Conservation (phyloP, 2,329 filamentous ascomycete species). For the Pseudopithomyces chartarum region DNA sequence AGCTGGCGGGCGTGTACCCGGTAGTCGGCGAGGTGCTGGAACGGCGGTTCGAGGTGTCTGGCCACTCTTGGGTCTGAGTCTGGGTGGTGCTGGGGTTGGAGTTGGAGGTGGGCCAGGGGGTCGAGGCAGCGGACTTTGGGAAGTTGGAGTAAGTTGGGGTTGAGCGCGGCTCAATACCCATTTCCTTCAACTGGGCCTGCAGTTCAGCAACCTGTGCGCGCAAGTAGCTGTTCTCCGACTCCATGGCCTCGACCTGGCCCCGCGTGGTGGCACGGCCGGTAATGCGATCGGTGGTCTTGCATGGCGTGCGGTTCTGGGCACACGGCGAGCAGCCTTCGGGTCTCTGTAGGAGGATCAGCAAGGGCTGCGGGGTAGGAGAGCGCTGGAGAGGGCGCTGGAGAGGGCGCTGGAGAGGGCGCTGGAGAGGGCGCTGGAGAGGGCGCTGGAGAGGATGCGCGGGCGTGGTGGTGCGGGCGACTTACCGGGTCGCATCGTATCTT, state of each 20-base stretch:
- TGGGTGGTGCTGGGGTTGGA: not conserved
- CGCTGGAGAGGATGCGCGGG: no score
- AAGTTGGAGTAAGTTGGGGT: constrained; percentile 44
- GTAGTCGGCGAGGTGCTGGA: constrained; percentile 32
- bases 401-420: no score
- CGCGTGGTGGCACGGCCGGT: constrained; percentile 79
- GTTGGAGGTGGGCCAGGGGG: constrained; percentile 14
- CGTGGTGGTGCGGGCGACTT: not conserved
- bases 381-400: no score
- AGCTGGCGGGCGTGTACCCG: constrained; percentile 29
- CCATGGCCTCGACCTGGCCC: constrained; percentile 77
- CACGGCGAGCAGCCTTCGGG: constrained; percentile 84
- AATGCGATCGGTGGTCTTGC: constrained; percentile 85
- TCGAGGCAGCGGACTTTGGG: constrained; percentile 21
- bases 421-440: no score
- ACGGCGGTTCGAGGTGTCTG: constrained; percentile 21
- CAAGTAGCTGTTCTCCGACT: constrained; percentile 72
- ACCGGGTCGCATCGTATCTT: constrained; percentile 84
- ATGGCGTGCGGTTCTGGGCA: constrained; percentile 74
- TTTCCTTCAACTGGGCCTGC: constrained; percentile 66
- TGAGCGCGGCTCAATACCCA: constrained; percentile 65
- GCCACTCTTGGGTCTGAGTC: constrained; percentile 24
- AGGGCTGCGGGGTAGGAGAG: not conserved
- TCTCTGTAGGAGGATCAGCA: constrained; percentile 40
- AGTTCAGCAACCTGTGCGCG: constrained; percentile 70